phyloP scores from a whole-genome alignment of 2,329 filamentous ascomycete genomes.

The Neophaeococcomyces aloes region DNA sequence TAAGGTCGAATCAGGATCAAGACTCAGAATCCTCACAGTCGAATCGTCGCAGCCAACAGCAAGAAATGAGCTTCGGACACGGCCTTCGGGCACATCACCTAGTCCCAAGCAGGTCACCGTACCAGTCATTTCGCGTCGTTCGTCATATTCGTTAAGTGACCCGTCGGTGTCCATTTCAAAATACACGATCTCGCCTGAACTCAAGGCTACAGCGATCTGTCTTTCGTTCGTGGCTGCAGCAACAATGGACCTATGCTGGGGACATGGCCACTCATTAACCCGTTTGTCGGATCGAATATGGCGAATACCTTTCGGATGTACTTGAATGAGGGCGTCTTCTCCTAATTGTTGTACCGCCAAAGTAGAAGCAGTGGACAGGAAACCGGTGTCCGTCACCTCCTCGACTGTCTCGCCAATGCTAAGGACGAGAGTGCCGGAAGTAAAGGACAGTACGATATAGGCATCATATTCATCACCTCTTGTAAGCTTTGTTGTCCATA shows the following conservation, averaged over 20 bases:
- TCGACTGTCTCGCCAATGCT: slow-evolving; percentile 96
- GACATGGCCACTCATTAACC: slow-evolving; percentile 86
- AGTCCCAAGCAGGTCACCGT: slow-evolving; percentile 93
- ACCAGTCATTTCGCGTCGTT: slow-evolving; percentile 88
- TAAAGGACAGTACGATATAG: slow-evolving; percentile 90
- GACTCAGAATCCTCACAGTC: slow-evolving; percentile 81
- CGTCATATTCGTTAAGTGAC: slow-evolving; percentile 83
- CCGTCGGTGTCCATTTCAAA: slow-evolving; percentile 95
- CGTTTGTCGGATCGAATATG: slow-evolving; percentile 69
- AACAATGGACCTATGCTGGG: slow-evolving; percentile 88
- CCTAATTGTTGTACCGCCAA: slow-evolving; percentile 89
- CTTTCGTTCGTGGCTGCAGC: slow-evolving; percentile 86
- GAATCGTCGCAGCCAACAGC: slow-evolving; percentile 96
- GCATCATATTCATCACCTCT: slow-evolving; percentile 76
- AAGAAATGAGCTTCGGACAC: slow-evolving; percentile 78
- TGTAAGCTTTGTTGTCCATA: slow-evolving; percentile 89
- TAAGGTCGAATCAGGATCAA: slow-evolving; percentile 80
- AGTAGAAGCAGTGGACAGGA: slow-evolving; percentile 78
- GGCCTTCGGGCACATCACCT: slow-evolving; percentile 82
- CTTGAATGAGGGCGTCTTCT: slow-evolving; percentile 83
- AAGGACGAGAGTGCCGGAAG: slow-evolving; percentile 78
- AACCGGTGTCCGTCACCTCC: slow-evolving; percentile 87
- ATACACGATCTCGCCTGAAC: slow-evolving; percentile 92
- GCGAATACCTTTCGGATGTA: slow-evolving; percentile 91
- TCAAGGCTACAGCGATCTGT: slow-evolving; percentile 87